Base-by-base conservation (phyloP, 306 rosid genomes). In the Begonia masoniana region DNA sequence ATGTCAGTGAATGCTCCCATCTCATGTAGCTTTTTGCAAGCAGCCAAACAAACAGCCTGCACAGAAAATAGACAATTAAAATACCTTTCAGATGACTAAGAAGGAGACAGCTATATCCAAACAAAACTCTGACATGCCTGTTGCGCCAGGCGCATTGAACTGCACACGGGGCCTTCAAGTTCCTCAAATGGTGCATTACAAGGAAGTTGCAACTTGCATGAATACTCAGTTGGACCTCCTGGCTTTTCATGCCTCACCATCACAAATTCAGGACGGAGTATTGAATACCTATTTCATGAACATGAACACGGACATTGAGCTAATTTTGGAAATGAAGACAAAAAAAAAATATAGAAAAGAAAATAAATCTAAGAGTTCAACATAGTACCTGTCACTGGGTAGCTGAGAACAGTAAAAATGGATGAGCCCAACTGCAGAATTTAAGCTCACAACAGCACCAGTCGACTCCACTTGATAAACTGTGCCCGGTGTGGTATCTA, bases 321-420 rank as follows among this genome's bases (percentile, higher is more conserved):
- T 10, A 36, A 10, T 50, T 12, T 31, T 9, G 24, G 16, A 49
- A 21, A 36, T 14, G 15, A 12, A 58, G 35, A 15, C 47, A 59
- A 36, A 6, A 15, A 16, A 51, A 19, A 9, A 1, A 52, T 43
- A 42, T 17, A 60, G 13, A 61, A 17, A 41, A 10, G 13, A 5
- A 60, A 12, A 35, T 36, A 36, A 36, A n/a, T 51, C 10, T 5
- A 5, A 16, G 13, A 60, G 35, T 50, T 41, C 50, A 35, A 17
- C 21, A 41, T 35, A 65, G 64, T 53, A 91, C 99, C 99, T 91
- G 88, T 91, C 99, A 73, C 96, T 91, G 3, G 99, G 99, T 43
- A 91, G 94, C 76, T 91, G 99, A 61, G 99, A 91, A 84, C 99
- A 91, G 81, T 81, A 91, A 71, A 91, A 91, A 81, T 91, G 99